Evolutionary conservation across 2,329 filamentous ascomycete genomes (phyloP).

Genomic region (Penicillium thymicola): DNA sequence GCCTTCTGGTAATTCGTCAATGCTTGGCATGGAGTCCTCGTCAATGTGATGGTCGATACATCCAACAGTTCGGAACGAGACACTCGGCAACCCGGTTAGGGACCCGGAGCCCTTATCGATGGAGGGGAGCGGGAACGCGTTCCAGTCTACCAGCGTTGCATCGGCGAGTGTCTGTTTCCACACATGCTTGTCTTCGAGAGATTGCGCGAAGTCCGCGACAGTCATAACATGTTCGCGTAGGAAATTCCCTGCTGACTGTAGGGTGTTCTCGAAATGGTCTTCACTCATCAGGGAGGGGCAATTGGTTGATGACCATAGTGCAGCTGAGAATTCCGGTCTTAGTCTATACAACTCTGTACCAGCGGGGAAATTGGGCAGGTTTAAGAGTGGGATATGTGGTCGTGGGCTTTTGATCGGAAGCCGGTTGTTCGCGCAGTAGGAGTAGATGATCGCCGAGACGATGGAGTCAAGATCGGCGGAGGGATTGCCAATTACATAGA

Average conservation of each 20-base stretch:
- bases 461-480: slow-evolving; percentile 62
- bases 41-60: slow-evolving; percentile 64
- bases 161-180: slow-evolving; percentile 18
- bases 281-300: slow-evolving; percentile 14
- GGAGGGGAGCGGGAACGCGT: slow-evolving; percentile 42
- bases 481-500: slow-evolving; percentile 45
- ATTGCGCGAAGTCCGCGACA: slow-evolving; percentile 37
- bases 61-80: slow-evolving; percentile 46
- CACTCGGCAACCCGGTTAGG: slow-evolving; percentile 47
- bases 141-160: slow-evolving; percentile 46
- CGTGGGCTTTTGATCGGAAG: slow-evolving; percentile 36
- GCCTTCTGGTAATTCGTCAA: slow-evolving; percentile 31
- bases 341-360: slow-evolving; percentile 51
- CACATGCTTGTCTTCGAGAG: slow-evolving; percentile 12
- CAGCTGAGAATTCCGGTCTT: slow-evolving; percentile 57
- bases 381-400: slow-evolving; percentile 57
- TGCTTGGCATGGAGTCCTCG: slow-evolving; percentile 50
- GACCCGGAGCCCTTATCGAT: slow-evolving; percentile 47
- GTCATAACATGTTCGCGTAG: slow-evolving; percentile 40
- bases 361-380: slow-evolving; percentile 49
- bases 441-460: slow-evolving; percentile 58
- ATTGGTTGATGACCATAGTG: slow-evolving; percentile 51
- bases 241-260: slow-evolving; percentile 23
- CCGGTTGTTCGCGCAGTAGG: slow-evolving; percentile 53
- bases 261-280: slow-evolving; percentile 25